Base-by-base conservation (phyloP, 2,329 filamentous ascomycete species). In the Clonostachys rosea region DNA sequence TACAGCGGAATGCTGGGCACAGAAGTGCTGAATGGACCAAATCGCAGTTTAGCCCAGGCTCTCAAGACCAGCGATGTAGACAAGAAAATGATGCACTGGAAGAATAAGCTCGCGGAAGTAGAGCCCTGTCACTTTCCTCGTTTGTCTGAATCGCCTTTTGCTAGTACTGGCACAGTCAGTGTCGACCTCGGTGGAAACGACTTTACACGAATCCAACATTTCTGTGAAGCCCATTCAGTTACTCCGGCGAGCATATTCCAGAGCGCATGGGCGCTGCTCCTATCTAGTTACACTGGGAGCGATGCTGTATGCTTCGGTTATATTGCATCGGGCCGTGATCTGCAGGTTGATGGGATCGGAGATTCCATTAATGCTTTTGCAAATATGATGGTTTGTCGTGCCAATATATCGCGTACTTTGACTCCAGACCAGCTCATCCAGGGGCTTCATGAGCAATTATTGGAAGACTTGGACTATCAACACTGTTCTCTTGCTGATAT, bases 241-340 rank as follows among this genome's bases (percentile, higher is more conserved):
- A 48, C 49, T 8, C 43, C 44, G 13, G 40, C 42, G 34, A 48
- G 46, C 33, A 40, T 43, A 6, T 16, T 50, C 43, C 43, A 50
- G 18, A 34, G 24, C 5, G 44, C 47, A 7, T 51, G 49, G 49
- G 47, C 49, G 9, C 16, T 51, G 44, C 17, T 42, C 5, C 34
- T 51, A n/a, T 40, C 30, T 5, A 13, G n/a, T 9, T 75, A 75
- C 50, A 73, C 73, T 6, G 67, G 66, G 2, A 58, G 62, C 1
- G 63, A 65, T 6, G 71, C 77, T 44, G 66, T 78, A 1, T 72
- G 70, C 30, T 80, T 79, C 48, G 76, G 76, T 2, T 75, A 78
- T 47, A 68, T 78, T 0, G 56, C 75, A 4, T 74, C 74, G 0
- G 76, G 75, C 7, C 64, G 77, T 20, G 75, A 79, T 50, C 63